A percentile compares a stretch with the other conserved stretches of the same genome.
These are phyloP conservation scores for Cyclotella atomus DNA, from an alignment of 108 stramenopile genomes.

Conservation along the genomic window DNA sequence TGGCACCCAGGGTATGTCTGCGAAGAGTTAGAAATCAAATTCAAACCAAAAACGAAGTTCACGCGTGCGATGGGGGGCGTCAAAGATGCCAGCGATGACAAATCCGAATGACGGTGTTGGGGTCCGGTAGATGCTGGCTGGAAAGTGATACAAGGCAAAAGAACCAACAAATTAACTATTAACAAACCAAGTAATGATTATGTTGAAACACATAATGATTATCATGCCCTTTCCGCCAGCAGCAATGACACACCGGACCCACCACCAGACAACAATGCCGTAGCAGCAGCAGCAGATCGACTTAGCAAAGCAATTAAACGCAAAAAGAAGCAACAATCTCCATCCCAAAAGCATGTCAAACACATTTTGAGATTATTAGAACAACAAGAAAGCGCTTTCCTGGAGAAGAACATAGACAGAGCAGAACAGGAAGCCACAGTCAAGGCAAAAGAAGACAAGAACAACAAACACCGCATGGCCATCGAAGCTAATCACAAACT, in stretches of 20 bases:
- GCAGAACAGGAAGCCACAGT: not conserved
- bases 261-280: not conserved
- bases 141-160: not conserved
- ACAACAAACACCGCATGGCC: not conserved
- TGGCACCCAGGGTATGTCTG: too few species aligned
- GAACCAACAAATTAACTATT: not conserved
- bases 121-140: not conserved
- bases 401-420: not conserved
- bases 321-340: not conserved
- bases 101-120: not conserved
- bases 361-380: not conserved
- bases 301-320: not conserved
- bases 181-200: not conserved
- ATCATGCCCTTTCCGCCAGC: not conserved
- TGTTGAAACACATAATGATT: not conserved
- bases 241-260: not conserved
- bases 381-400: not conserved
- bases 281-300: not conserved
- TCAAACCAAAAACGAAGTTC: too few species aligned
- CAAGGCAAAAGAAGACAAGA: not conserved
- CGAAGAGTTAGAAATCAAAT: too few species aligned
- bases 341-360: not conserved
- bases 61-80: too few species aligned
- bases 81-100: too few species aligned
- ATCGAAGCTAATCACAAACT: not conserved